Percentiles rank a stretch among this genome's conserved stretches.
Conservation (phyloP, 2,329 filamentous ascomycete species). For the Trichoderma koningii region DNA sequence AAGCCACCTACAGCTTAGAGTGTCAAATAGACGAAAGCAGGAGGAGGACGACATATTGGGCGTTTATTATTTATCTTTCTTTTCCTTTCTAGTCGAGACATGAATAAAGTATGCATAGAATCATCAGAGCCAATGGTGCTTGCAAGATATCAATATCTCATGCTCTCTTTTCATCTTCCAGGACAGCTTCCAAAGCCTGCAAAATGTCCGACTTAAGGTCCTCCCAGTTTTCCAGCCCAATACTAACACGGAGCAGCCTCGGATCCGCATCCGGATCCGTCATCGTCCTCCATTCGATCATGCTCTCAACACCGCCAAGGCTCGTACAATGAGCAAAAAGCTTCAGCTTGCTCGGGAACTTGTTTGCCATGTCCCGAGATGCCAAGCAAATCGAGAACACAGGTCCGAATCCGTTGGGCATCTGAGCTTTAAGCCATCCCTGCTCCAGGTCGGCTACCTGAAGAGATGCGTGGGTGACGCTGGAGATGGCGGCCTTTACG, state of each 20-base stretch:
- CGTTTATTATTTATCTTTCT: no score
- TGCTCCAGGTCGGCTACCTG: constrained; percentile 50
- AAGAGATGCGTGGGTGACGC: constrained; percentile 1
- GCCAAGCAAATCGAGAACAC: constrained; percentile 78
- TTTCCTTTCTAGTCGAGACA: no score
- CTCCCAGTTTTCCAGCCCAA: constrained; percentile 84
- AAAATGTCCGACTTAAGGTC: constrained; percentile 77
- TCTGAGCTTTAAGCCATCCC: constrained; percentile 79
- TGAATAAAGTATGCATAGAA: no score
- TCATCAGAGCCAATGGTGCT: no score
- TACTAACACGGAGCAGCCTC: constrained; percentile 74
- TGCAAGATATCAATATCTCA: background rate
- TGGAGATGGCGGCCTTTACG: background rate
- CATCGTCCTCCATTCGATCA: constrained; percentile 97
- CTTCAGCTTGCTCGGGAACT: constrained; percentile 73
- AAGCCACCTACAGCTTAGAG: no score
- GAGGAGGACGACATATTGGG: no score
- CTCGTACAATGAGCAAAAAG: constrained; percentile 96
- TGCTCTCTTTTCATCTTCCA: constrained; percentile 11
- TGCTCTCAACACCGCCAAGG: constrained; percentile 87
- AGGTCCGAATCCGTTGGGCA: constrained; percentile 87
- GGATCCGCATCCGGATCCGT: constrained; percentile 73
- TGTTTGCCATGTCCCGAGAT: constrained; percentile 60
- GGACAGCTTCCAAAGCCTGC: constrained; percentile 62
- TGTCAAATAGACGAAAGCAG: no score